These are phyloP conservation scores for Phaeosphaeria sp. DNA, from an alignment of 2,329 filamentous ascomycete genomes.

Conservation along the genomic window DNA sequence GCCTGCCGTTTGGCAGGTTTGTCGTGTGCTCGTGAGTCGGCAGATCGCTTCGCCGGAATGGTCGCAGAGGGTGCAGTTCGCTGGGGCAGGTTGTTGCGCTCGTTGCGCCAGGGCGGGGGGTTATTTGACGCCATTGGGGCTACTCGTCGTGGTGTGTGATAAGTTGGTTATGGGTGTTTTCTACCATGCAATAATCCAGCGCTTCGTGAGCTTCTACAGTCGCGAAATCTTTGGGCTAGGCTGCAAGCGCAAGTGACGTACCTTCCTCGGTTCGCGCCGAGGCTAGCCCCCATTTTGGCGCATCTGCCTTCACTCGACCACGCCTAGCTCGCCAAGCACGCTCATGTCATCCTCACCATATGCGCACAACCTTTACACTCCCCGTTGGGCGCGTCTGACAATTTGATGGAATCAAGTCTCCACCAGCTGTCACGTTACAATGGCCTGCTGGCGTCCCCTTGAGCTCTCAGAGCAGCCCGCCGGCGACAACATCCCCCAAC, in stretches of 20 bases:
- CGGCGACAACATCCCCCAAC: conserved; percentile 56
- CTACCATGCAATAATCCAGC: not conserved
- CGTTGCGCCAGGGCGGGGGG: conserved; percentile 42
- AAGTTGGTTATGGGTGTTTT: not conserved
- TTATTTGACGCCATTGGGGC: conserved; percentile 40
- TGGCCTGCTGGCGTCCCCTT: conserved; percentile 46
- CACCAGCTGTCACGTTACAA: conserved; percentile 7
- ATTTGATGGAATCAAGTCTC: not conserved
- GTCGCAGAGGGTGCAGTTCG: conserved; percentile 38
- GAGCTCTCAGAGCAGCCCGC: conserved; percentile 29
- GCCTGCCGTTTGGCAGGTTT: conserved; percentile 50
- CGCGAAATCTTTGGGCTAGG: conserved; percentile 3
- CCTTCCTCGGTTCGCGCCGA: not conserved
- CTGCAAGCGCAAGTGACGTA: conserved; percentile 22
- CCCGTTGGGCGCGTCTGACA: not conserved
- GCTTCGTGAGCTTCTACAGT: not conserved
- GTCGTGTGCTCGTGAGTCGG: conserved; percentile 39
- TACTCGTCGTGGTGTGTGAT: not conserved
- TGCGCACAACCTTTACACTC: not conserved
- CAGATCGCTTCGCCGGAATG: conserved; percentile 52
- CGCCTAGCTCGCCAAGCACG: not conserved
- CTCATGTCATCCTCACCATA: not conserved
- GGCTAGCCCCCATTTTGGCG: conserved; percentile 1
- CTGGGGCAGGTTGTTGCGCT: conserved; percentile 25
- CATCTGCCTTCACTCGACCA: conserved; percentile 5